Evolutionary conservation across 495 filamentous ascomycete species (phyloP).

Genomic region (Aspergillus nanangensis): DNA sequence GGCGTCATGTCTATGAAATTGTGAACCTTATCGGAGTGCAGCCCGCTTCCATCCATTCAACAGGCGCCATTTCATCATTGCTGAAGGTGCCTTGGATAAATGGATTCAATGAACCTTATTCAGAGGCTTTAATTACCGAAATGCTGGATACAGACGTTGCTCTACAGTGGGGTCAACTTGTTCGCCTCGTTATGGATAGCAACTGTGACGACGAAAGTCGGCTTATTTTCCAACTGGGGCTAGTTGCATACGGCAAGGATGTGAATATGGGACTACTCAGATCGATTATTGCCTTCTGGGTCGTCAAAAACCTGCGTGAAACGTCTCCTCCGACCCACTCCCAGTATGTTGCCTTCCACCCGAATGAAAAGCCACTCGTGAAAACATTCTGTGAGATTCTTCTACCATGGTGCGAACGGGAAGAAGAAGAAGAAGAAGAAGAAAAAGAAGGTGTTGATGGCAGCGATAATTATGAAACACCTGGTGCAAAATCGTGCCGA

Average conservation of each 20-base stretch:
- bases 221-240: background rate
- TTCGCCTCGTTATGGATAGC: background rate
- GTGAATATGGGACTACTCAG: background rate
- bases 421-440: too few species aligned
- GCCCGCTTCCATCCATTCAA: background rate
- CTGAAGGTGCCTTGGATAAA: background rate
- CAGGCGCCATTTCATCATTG: background rate
- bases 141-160: background rate
- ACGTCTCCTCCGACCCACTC: background rate
- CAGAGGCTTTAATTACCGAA: background rate
- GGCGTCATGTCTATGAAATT: background rate
- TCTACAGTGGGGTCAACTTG: background rate
- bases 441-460: too few species aligned
- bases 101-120: background rate
- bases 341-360: background rate
- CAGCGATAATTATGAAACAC: too few species aligned
- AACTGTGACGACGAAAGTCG: background rate
- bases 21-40: background rate
- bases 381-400: too few species aligned
- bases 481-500: too few species aligned
- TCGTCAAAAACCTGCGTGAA: background rate
- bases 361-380: conserved; percentile 27
- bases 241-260: background rate
- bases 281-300: background rate
- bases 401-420: too few species aligned